These are phyloP conservation scores for Austroboletus novae-zelandiae DNA, from an alignment of 1,284 basidiomycete genomes.

Conservation along the genomic window DNA sequence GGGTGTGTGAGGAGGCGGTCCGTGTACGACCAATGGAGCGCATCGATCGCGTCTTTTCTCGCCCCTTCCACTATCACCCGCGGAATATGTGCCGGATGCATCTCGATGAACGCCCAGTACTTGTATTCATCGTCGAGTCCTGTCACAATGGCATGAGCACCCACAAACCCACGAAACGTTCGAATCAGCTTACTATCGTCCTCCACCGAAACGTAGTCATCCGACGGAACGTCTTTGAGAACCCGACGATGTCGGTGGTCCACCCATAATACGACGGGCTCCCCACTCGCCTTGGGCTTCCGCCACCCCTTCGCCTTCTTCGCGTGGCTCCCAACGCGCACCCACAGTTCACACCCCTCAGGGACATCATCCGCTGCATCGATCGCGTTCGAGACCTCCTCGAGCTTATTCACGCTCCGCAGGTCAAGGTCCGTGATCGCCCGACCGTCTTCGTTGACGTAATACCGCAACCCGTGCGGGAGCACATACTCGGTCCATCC, in stretches of 20 bases:
- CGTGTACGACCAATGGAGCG: slow-evolving; percentile 72
- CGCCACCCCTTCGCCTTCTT: slow-evolving; percentile 28
- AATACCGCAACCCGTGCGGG: slow-evolving; percentile 67
- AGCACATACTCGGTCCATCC: slow-evolving; percentile 69
- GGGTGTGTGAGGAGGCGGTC: slow-evolving; percentile 66
- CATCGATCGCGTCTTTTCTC: slow-evolving; percentile 63
- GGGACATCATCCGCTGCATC: slow-evolving; percentile 37
- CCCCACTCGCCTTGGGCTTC: slow-evolving; percentile 32
- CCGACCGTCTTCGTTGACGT: slow-evolving; percentile 54
- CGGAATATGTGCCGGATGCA: slow-evolving; percentile 65
- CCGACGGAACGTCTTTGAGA: slow-evolving; percentile 42
- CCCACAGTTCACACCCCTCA: slow-evolving; percentile 55
- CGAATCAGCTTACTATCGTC: slow-evolving; percentile 54
- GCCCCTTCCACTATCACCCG: slow-evolving; percentile 45
- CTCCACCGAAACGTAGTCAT: slow-evolving; percentile 29
- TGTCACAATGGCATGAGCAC: slow-evolving; percentile 22
- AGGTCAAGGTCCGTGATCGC: slow-evolving; percentile 67
- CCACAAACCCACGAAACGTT: neutral
- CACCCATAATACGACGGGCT: slow-evolving; percentile 56
- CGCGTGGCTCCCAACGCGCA: slow-evolving; percentile 28
- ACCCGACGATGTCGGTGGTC: slow-evolving; percentile 59
- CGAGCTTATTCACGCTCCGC: slow-evolving; percentile 46
- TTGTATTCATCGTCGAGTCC: slow-evolving; percentile 69
- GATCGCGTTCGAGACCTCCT: slow-evolving; percentile 50
- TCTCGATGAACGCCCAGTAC: slow-evolving; percentile 74